phyloP scores from a whole-genome alignment of 1,284 basidiomycete genomes.

The Meira nashicola region DNA sequence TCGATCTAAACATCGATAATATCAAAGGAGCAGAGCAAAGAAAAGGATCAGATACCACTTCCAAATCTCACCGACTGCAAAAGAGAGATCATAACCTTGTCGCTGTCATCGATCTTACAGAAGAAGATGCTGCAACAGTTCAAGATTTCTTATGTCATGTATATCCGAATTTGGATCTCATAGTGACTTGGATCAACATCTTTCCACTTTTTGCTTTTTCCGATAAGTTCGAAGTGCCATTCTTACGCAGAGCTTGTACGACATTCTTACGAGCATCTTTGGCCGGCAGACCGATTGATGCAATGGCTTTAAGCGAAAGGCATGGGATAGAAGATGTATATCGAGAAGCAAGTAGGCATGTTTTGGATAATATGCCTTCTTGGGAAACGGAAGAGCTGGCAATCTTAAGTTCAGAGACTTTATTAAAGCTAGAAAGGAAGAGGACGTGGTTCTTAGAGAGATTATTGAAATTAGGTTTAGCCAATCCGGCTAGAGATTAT shows the following conservation, averaged over 20 bases:
- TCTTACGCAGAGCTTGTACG: slow-evolving; percentile 22
- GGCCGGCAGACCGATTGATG: slow-evolving; percentile 37
- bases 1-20: too few species aligned
- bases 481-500: slow-evolving; percentile 83
- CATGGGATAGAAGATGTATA: slow-evolving; percentile 31
- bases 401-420: slow-evolving; percentile 20
- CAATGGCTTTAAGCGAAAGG: slow-evolving; percentile 34
- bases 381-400: slow-evolving; percentile 34
- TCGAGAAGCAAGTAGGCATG: slow-evolving; percentile 32
- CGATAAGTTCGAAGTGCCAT: slow-evolving; percentile 36
- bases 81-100: slow-evolving; percentile 6
- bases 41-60: background rate
- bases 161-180: slow-evolving; percentile 35
- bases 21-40: background rate
- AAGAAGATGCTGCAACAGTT: slow-evolving; percentile 32
- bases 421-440: slow-evolving; percentile 37
- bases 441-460: slow-evolving; percentile 63
- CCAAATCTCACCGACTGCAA: background rate
- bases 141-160: slow-evolving; percentile 32
- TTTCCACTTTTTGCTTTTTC: slow-evolving; percentile 27
- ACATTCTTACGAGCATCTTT: slow-evolving; percentile 28
- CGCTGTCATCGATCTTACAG: slow-evolving; percentile 25
- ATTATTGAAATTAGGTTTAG: slow-evolving; percentile 80
- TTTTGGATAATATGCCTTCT: slow-evolving; percentile 31
- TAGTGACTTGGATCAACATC: slow-evolving; percentile 32